Evolutionary conservation across 2,329 filamentous ascomycete species (phyloP).

Genomic region (Aspergillus tanneri): DNA sequence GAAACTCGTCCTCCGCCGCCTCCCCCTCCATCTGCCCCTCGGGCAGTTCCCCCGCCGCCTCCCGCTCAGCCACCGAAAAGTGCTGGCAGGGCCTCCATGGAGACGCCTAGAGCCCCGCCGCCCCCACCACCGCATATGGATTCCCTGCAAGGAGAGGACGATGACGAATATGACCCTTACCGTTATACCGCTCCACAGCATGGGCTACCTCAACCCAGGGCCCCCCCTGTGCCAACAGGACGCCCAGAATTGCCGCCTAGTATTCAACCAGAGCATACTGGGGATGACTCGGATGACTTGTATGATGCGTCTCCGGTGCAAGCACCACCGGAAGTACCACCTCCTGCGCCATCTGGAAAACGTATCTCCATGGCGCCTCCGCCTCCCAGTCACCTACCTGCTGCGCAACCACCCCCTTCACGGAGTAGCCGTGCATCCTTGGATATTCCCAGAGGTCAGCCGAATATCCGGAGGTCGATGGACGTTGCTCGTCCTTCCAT

Average conservation of each 20-base stretch:
- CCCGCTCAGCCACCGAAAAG: conserved; percentile 60
- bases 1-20: conserved; percentile 49
- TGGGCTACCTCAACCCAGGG: conserved; percentile 29
- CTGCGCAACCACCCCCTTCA: conserved; percentile 45
- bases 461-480: conserved; percentile 61
- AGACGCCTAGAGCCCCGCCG: conserved; percentile 29
- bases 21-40: conserved; percentile 57
- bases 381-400: conserved; percentile 33
- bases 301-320: conserved; percentile 46
- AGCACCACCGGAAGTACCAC: conserved; percentile 33
- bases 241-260: conserved; percentile 20
- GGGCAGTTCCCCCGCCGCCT: conserved; percentile 63
- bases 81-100: conserved; percentile 17
- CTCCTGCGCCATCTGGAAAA: conserved; percentile 39
- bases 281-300: conserved; percentile 47
- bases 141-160: conserved; percentile 48
- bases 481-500: conserved; percentile 72
- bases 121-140: conserved; percentile 50
- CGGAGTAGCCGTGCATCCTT: conserved; percentile 58
- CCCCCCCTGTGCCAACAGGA: conserved; percentile 24
- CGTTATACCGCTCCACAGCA: conserved; percentile 48
- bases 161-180: conserved; percentile 55
- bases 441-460: conserved; percentile 59
- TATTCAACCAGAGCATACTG: conserved; percentile 28
- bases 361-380: conserved; percentile 51